These are phyloP conservation scores for Aciculoconidium aculeatum DNA, from an alignment of 805 yeast species.

Conservation along the genomic window DNA sequence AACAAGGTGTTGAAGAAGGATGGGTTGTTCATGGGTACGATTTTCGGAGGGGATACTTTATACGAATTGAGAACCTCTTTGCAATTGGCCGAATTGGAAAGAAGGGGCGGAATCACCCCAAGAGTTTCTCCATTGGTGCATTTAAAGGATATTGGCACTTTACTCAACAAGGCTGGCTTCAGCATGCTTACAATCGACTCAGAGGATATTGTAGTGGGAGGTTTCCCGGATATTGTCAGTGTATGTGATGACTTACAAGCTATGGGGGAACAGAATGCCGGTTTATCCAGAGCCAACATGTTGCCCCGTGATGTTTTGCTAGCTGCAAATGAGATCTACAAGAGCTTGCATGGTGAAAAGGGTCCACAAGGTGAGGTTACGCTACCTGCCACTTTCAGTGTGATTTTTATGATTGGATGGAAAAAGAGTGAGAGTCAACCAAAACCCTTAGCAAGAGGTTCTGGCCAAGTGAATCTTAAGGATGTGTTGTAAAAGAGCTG, in stretches of 20 bases:
- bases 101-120: slow-evolving; percentile 75
- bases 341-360: slow-evolving; percentile 60
- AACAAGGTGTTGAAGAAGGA: slow-evolving; percentile 64
- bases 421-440: slow-evolving; percentile 67
- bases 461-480: slow-evolving; percentile 62
- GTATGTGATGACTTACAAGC: slow-evolving; percentile 65
- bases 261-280: slow-evolving; percentile 84
- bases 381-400: slow-evolving; percentile 75
- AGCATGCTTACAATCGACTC: slow-evolving; percentile 78
- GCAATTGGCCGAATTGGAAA: slow-evolving; percentile 77
- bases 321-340: slow-evolving; percentile 76
- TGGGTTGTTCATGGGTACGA: slow-evolving; percentile 74
- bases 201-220: slow-evolving; percentile 72
- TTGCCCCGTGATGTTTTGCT: slow-evolving; percentile 54
- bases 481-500: slow-evolving; percentile 48
- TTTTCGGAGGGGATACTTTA: slow-evolving; percentile 82
- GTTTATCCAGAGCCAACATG: slow-evolving; percentile 39
- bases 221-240: slow-evolving; percentile 64
- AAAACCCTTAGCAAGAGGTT: slow-evolving; percentile 66
- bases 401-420: slow-evolving; percentile 87
- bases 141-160: slow-evolving; percentile 66
- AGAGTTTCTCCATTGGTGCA: slow-evolving; percentile 77
- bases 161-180: slow-evolving; percentile 72
- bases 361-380: slow-evolving; percentile 40
- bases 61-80: slow-evolving; percentile 74